Evolutionary conservation across 2,329 filamentous ascomycete genomes (phyloP).

Genomic region (Trematosphaeria pertusa): DNA sequence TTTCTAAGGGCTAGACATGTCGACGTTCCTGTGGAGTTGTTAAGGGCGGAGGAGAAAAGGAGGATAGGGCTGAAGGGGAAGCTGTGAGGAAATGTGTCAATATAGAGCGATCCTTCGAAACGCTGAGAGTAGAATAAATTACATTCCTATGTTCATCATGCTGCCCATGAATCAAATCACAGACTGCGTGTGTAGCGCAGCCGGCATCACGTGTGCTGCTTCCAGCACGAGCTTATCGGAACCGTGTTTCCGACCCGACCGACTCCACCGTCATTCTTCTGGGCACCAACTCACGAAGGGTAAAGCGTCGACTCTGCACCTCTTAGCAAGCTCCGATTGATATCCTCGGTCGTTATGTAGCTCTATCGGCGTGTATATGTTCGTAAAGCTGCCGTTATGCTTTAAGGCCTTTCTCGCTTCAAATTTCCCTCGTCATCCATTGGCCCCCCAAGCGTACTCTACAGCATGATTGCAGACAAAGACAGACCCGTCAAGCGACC

Average conservation of each 20-base stretch:
- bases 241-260: constrained; percentile 1
- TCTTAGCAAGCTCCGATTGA: neutral
- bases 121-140: no score
- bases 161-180: neutral
- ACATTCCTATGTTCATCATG: no score
- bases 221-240: neutral
- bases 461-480: constrained; percentile 12
- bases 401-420: no score
- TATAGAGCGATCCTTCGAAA: no score
- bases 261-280: neutral
- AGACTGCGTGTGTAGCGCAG: neutral
- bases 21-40: constrained; percentile 10
- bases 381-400: neutral
- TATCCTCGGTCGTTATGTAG: constrained; percentile 3
- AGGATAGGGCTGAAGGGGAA: constrained; percentile 5
- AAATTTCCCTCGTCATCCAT: no score
- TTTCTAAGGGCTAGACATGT: constrained; percentile 27
- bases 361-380: neutral
- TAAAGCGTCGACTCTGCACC: no score
- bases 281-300: constrained; percentile 1
- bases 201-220: constrained; percentile 3
- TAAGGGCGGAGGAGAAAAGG: constrained; percentile 9
- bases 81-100: neutral
- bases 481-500: constrained; percentile 47
- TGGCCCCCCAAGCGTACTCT: no score